Evolutionary conservation across 306 rosid species (phyloP).

Genomic region (Vicia faba): DNA sequence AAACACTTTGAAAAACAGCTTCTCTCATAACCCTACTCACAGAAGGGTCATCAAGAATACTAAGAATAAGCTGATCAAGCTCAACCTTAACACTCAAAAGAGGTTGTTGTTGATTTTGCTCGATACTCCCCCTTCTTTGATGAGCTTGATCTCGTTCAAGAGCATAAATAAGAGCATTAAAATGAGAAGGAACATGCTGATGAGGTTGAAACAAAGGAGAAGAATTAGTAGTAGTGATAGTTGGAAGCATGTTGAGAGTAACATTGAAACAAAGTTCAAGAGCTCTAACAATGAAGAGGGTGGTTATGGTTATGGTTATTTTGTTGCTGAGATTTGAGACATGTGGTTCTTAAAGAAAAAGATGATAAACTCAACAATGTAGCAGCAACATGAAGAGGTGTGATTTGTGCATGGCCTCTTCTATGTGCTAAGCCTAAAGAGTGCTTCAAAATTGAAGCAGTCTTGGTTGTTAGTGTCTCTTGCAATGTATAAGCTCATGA

Average conservation of each 20-base stretch:
- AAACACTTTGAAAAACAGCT: slow-evolving; percentile 85
- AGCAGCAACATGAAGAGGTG: slow-evolving; percentile 93
- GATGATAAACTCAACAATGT: slow-evolving; percentile 64
- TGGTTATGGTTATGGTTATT: slow-evolving; percentile 42
- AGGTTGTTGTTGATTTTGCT: slow-evolving; percentile 84
- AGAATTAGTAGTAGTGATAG: slow-evolving; percentile 41
- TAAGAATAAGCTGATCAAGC: slow-evolving; percentile 81
- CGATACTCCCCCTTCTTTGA: slow-evolving; percentile 93
- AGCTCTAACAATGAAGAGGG: slow-evolving; percentile 84
- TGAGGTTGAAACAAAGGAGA: slow-evolving; percentile 43
- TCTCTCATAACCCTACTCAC: slow-evolving; percentile 98
- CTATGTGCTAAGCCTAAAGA: slow-evolving; percentile 78
- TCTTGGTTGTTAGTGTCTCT: slow-evolving; percentile 98
- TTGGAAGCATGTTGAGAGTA: slow-evolving; percentile 89
- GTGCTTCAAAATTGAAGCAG: slow-evolving; percentile 92
- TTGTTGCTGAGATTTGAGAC: slow-evolving; percentile 74
- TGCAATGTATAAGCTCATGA: slow-evolving; percentile 82
- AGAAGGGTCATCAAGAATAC: slow-evolving; percentile 92
- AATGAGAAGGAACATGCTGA: slow-evolving; percentile 66
- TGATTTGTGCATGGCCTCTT: slow-evolving; percentile 93
- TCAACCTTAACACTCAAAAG: slow-evolving; percentile 74
- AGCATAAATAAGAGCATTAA: slow-evolving; percentile 92
- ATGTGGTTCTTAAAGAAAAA: slow-evolving; percentile 59
- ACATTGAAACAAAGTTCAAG: slow-evolving; percentile 99
- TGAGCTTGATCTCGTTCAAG: slow-evolving; percentile 93